Evolutionary conservation across 2,329 filamentous ascomycete genomes (phyloP), one percentile per base, ranked within the genome.

Genomic region (Aspergillus proliferans): DNA sequence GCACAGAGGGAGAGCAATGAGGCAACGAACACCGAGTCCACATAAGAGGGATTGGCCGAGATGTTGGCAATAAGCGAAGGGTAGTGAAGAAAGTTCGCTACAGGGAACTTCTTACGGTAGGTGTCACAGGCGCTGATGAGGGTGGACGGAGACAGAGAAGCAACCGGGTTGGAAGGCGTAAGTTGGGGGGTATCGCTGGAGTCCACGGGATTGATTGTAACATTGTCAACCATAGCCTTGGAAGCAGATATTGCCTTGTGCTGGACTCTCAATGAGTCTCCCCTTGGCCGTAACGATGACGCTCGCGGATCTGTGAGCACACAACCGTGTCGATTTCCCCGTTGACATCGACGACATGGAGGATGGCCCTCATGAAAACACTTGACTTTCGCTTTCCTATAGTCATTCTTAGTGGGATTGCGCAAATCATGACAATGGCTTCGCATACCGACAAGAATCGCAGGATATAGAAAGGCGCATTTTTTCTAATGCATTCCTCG

Each of bases 391-490:
- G 66, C 64, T 52, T 62, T 59, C 12, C 65, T 68, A 21, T 15
- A 18, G n/a, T n/a, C 3, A 3, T 2, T 30, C 7, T 50, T 8
- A 50, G 28, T 43, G 14, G 34, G 41, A 10, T 3, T 7, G n/a
- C 3, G 33, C 10, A 38, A 22, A 30, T 40, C 7, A 18, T 43
- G 21, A 14, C 3, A 43, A 15, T 18, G 9, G 22, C 3, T 43
- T 19, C 4, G 15, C 41, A 15, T 55, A 66, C 65, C 66, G 63
- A 51, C 66, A 68, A 51, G 52, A 54, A 51, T 65, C 60, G 57
- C 66, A 68, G 41, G 66, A 68, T 52, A 67, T 62, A 22, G 66
- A 68, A 30, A 68, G 51, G 26, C 66, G 60, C 66, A 68, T 68
- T 50, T 18, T 28, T n/a, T 12, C 10, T 30, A 30, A 30, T 12